A percentile compares a stretch with the other conserved stretches of the same genome.
Conservation (phyloP, 495 filamentous ascomycete species). For the Articulospora tetracladia region DNA sequence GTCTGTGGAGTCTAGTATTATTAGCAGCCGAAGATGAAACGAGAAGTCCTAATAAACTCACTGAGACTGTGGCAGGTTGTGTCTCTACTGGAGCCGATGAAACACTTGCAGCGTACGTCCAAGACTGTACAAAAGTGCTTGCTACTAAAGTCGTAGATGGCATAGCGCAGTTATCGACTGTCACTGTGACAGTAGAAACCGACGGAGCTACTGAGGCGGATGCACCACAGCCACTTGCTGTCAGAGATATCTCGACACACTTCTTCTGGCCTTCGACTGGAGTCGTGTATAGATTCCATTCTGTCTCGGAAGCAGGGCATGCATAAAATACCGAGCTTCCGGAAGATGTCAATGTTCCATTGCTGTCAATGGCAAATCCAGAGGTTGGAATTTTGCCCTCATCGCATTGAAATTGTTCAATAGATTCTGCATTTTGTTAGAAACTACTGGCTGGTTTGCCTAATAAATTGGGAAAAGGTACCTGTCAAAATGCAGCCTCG, state of each 20-base stretch:
- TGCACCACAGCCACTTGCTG: conserved; percentile 42
- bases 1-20: not conserved
- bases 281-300: conserved; percentile 49
- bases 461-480: conserved; percentile 24
- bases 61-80: not conserved
- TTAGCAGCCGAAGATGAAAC: not conserved
- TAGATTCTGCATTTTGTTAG: conserved; percentile 44
- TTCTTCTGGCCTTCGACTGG: conserved; percentile 34
- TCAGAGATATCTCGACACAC: conserved; percentile 44
- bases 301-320: conserved; percentile 47
- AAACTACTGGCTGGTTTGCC: not conserved
- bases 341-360: conserved; percentile 41
- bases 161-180: conserved; percentile 6
- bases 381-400: conserved; percentile 37
- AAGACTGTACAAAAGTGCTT: not conserved
- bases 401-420: conserved; percentile 65
- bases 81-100: not conserved
- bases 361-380: conserved; percentile 46
- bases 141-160: not conserved
- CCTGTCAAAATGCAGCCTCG: conserved; percentile 57
- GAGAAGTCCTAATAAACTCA: not conserved
- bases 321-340: conserved; percentile 46
- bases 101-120: no score
- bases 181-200: not conserved
- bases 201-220: not conserved